phyloP scores from a whole-genome alignment of 768 basidiomycete species.

The Paxillus involutus region DNA sequence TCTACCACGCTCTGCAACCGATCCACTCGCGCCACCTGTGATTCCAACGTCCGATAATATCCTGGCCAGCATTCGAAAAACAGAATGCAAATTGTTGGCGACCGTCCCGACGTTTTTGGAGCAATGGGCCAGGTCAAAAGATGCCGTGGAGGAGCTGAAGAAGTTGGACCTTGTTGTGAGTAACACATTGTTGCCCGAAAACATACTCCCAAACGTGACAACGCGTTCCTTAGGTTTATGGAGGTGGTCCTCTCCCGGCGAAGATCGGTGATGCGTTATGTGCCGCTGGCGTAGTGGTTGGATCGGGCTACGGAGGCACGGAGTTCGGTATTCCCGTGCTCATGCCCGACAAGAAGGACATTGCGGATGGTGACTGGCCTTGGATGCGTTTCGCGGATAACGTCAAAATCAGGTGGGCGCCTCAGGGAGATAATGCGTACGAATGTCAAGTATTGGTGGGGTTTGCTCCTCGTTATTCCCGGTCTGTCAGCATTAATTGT shows the following conservation, averaged over 20 bases:
- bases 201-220: neutral
- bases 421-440: constrained; percentile 29
- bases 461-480: neutral
- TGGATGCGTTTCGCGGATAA: constrained; percentile 9
- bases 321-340: constrained; percentile 14
- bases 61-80: constrained; percentile 10
- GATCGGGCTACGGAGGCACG: constrained; percentile 17
- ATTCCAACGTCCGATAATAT: constrained; percentile 22
- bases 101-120: constrained; percentile 22
- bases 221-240: constrained; percentile 3
- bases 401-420: constrained; percentile 25
- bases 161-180: constrained; percentile 18
- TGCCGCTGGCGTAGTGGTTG: constrained; percentile 16
- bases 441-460: constrained; percentile 37
- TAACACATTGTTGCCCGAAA: neutral
- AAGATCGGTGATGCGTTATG: constrained; percentile 14
- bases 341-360: neutral
- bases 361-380: constrained; percentile 18
- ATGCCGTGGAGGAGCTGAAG: constrained; percentile 17
- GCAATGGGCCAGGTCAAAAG: constrained; percentile 7
- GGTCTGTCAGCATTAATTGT: neutral
- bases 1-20: constrained; percentile 24
- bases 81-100: constrained; percentile 9
- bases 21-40: constrained; percentile 10
- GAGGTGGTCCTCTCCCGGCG: constrained; percentile 13